phyloP scores from a whole-genome alignment of 202 grass and related monocot genomes.

The Alloteropsis angusta region DNA sequence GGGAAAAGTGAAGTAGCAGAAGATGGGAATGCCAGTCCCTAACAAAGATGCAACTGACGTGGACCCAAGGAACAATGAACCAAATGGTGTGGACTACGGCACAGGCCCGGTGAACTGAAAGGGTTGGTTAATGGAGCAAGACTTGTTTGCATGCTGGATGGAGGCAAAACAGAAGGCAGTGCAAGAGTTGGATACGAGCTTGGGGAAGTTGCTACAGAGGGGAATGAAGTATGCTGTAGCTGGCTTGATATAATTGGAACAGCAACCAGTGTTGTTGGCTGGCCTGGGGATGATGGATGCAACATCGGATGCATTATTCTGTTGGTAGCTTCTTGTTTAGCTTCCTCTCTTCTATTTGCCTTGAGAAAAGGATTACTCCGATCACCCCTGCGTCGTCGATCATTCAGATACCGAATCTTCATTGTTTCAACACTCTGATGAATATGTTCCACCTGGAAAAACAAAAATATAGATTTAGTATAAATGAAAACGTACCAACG shows the following conservation, averaged over 20 bases:
- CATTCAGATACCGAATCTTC: slow-evolving; percentile 48
- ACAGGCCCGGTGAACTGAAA: slow-evolving; percentile 36
- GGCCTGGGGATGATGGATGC: slow-evolving; percentile 30
- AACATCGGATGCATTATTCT: slow-evolving; percentile 52
- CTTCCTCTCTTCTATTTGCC: slow-evolving; percentile 55
- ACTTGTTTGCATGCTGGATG: slow-evolving; percentile 14
- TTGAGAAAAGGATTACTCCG: slow-evolving; percentile 63
- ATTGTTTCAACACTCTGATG: slow-evolving; percentile 64
- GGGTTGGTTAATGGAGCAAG: slow-evolving; percentile 28
- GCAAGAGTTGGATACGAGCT: slow-evolving; percentile 21
- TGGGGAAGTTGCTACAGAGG: slow-evolving; percentile 14
- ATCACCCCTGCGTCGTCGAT: slow-evolving; percentile 30
- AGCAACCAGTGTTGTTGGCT: slow-evolving; percentile 1
- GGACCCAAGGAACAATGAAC: slow-evolving; percentile 33
- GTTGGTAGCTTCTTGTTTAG: slow-evolving; percentile 42
- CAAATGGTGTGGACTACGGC: slow-evolving; percentile 38
- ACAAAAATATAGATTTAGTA: slow-evolving; percentile 28
- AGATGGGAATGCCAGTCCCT: slow-evolving; percentile 16
- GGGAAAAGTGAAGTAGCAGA: slow-evolving; percentile 29
- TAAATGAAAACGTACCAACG: neutral
- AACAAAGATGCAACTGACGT: slow-evolving; percentile 27
- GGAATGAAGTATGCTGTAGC: slow-evolving; percentile 22
- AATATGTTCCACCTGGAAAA: slow-evolving; percentile 64
- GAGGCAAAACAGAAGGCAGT: slow-evolving; percentile 13
- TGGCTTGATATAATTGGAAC: slow-evolving; percentile 22